Conservation (phyloP, 2,329 filamentous ascomycete species). For the Colletotrichum cordylinicola region DNA sequence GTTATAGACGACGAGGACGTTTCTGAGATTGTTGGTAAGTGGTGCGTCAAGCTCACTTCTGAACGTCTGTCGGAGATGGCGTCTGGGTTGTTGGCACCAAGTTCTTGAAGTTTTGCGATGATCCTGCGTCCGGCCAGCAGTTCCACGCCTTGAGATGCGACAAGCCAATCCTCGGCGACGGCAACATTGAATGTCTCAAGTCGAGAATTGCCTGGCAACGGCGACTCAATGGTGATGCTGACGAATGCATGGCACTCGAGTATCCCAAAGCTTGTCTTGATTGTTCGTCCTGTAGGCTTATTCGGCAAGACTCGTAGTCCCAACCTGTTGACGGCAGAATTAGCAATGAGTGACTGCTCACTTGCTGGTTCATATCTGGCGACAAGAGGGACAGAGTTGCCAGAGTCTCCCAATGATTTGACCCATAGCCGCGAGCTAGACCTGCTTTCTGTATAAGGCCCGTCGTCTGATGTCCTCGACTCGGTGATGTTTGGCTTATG, state of each 20-base stretch:
- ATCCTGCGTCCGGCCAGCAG: background rate
- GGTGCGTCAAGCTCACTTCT: background rate
- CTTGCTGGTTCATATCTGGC: background rate
- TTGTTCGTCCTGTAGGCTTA: background rate
- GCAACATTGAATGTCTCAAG: background rate
- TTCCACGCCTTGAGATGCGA: background rate
- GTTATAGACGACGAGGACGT: background rate
- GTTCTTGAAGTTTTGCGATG: background rate
- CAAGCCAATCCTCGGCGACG: background rate
- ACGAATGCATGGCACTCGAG: background rate
- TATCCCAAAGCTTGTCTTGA: background rate
- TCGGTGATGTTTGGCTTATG: rapidly evolving
- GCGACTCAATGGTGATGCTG: background rate
- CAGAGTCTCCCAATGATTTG: background rate
- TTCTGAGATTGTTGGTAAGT: background rate
- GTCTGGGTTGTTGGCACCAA: background rate
- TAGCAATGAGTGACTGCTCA: background rate
- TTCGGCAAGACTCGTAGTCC: background rate
- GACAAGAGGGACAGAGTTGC: background rate
- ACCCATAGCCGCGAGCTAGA: rapidly evolving
- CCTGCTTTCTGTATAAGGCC: rapidly evolving
- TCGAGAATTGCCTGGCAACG: rapidly evolving
- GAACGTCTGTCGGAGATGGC: background rate
- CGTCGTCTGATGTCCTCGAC: rapidly evolving
- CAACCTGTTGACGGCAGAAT: background rate